phyloP scores from a whole-genome alignment of 345 rosid genomes.

The Populus ilicifolia region DNA sequence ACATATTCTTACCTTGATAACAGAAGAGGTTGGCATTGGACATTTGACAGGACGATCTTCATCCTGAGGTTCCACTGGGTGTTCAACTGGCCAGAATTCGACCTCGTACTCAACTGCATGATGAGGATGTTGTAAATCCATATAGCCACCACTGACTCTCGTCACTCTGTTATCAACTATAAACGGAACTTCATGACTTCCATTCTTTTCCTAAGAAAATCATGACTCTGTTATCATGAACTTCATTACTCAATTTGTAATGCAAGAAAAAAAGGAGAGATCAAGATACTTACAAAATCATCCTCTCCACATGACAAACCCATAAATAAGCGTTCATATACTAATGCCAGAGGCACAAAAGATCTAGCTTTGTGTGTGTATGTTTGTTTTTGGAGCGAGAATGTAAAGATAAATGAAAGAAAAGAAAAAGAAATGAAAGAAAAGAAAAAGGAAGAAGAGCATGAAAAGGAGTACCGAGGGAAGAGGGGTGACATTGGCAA shows the following conservation, averaged over 20 bases:
- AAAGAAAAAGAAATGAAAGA: slow-evolving; percentile 5
- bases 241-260: background rate
- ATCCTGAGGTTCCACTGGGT: slow-evolving; percentile 80
- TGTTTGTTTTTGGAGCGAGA: slow-evolving; percentile 5
- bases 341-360: slow-evolving; percentile 21
- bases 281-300: slow-evolving; percentile 27
- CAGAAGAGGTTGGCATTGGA: slow-evolving; percentile 66
- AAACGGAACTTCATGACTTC: slow-evolving; percentile 14
- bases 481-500: slow-evolving; percentile 19
- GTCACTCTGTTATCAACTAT: slow-evolving; percentile 24
- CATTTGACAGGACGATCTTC: slow-evolving; percentile 90
- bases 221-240: no score
- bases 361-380: slow-evolving; percentile 25
- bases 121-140: slow-evolving; percentile 19
- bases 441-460: slow-evolving; percentile 22
- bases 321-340: slow-evolving; percentile 28
- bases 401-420: background rate
- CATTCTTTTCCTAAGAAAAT: slow-evolving; percentile 33
- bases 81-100: slow-evolving; percentile 83
- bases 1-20: slow-evolving; percentile 46
- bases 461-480: slow-evolving; percentile 33
- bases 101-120: slow-evolving; percentile 36
- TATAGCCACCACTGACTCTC: slow-evolving; percentile 12
- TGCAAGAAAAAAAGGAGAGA: background rate
- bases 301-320: slow-evolving; percentile 36